Base-by-base conservation (phyloP, 202 grass and related monocot genomes). In the Panicum hallii region DNA sequence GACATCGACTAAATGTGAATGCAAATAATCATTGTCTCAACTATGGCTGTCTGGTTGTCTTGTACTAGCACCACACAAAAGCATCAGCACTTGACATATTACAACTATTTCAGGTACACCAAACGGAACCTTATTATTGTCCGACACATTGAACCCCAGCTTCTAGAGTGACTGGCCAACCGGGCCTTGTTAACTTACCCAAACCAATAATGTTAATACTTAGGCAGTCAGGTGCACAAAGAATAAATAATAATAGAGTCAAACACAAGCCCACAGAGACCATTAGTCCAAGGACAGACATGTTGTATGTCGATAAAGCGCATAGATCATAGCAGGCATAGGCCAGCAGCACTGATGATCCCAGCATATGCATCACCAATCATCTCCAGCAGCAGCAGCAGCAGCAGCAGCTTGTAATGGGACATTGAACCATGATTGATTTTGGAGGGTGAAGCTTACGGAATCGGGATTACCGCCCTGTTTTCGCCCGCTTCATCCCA, bases 401-500 rank as follows among this genome's bases (percentile, higher is more conserved):
- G 56, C 22, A 28, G 26, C 47, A 54, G 28, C 64, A 67, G 70
- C 84, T 81, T 84, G 63, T 84, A 82, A 84, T 83, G 73, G 75
- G 56, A 64, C 19, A 48, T 84, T 56, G 34, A 77, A 81, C n/a
- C 58, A 66, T 65, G 30, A 54, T 46, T 69, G 47, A 43, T 67
- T 82, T 80, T 14, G 10, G 55, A 73, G 64, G 58, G 44, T 40
- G 42, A 67, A 79, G 47, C 58, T 57, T 77, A 48, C 16, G 30
- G 75, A 66, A 42, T 44, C 16, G 19, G 30, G 52, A 87, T 94
- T 84, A 94, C 78, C 89, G 83, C 50, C 97, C 93, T 68, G 93
- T 99, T 89, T 99, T 99, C 0, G 93, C 88, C 6, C 88, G 97
- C 88, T 99, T 93, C 97, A 97, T 99, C 43, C 87, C 92, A 0